Base-by-base conservation (phyloP, 257 asterid species). In the Rhazya stricta region DNA sequence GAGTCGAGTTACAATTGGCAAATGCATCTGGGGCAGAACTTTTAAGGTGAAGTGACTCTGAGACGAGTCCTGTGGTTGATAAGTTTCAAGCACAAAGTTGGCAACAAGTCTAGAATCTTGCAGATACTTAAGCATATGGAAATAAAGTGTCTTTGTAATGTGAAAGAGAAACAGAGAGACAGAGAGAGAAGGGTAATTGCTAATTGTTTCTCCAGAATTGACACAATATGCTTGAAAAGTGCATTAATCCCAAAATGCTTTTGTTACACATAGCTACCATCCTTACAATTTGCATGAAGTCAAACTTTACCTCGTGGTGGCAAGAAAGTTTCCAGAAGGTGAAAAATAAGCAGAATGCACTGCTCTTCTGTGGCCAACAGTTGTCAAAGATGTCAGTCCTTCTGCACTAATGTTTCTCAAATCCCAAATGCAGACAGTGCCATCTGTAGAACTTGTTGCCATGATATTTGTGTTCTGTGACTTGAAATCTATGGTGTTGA, bases 391-490 rank as follows among this genome's bases (percentile, higher is more conserved):
- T 61, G 77, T 75, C 41, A 83, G 84, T 68, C 71, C 80, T 54
- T 80, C 73, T 37, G 82, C 83, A 73, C 79, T 74, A 71, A 87
- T 80, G 62, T 67, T 72, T 81, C 97, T 86, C 89, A 94, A 80
- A 84, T 94, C 98, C 98, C 99, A 92, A 76, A 94, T 86, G 83
- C 96, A 87, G 79, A 94, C 99, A 63, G 93, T 86, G 74, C 89
- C 88, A 79, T 92, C 97, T 27, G 91, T 83, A 61, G 96, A 90
- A 77, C 99, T 86, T 70, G 97, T 94, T 54, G 90, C 96, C 87
- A 94, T 80, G 74, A 84, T 67, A 41, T 88, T 86, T 79, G 77
- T 85, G 79, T 86, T 85, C 60, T 85, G 88, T 13, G 83, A 66
- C 73, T 81, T 89, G 53, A 94, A 94, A 78, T 94, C 92, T 84